Percentiles rank a stretch among this genome's conserved stretches.
Conservation (phyloP, 176 grass and related monocot species). For the Otatea glauca region DNA sequence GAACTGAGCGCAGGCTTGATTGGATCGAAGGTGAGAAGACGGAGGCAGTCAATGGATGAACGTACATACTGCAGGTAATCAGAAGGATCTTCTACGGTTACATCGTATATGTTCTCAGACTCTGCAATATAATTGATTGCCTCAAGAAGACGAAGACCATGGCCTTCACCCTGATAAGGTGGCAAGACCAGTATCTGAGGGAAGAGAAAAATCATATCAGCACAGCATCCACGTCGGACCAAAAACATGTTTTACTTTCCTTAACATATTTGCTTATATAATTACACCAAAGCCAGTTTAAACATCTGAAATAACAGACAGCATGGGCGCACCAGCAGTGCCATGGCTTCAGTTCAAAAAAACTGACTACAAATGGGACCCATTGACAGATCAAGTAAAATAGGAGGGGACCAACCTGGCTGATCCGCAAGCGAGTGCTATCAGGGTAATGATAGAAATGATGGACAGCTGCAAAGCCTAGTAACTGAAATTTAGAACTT, state of each 20-base stretch:
- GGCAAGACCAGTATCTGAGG: conserved; percentile 86
- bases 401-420: conserved; percentile 62
- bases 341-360: conserved; percentile 9
- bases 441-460: conserved; percentile 90
- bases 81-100: conserved; percentile 86
- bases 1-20: conserved; percentile 55
- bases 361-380: conserved; percentile 7
- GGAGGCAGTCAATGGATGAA: conserved; percentile 74
- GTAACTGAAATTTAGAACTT: conserved; percentile 47
- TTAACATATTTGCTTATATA: not conserved
- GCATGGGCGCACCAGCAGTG: not conserved
- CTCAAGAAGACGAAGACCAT: conserved; percentile 75
- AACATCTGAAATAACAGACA: conserved; percentile 24
- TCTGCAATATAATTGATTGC: conserved; percentile 76
- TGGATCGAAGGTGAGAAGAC: conserved; percentile 62
- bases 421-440: conserved; percentile 73
- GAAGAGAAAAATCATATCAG: conserved; percentile 24
- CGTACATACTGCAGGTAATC: conserved; percentile 93
- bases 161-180: conserved; percentile 80
- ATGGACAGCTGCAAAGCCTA: conserved; percentile 84
- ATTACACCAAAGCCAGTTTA: not conserved
- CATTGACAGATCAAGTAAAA: conserved; percentile 25
- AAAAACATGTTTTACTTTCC: not conserved
- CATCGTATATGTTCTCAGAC: conserved; percentile 77
- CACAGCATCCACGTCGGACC: not conserved